Percentiles rank a stretch among this genome's conserved stretches.
Evolutionary conservation across 1,139 yeast genomes (phyloP).

Genomic region (Suhomyces guaymorum): DNA sequence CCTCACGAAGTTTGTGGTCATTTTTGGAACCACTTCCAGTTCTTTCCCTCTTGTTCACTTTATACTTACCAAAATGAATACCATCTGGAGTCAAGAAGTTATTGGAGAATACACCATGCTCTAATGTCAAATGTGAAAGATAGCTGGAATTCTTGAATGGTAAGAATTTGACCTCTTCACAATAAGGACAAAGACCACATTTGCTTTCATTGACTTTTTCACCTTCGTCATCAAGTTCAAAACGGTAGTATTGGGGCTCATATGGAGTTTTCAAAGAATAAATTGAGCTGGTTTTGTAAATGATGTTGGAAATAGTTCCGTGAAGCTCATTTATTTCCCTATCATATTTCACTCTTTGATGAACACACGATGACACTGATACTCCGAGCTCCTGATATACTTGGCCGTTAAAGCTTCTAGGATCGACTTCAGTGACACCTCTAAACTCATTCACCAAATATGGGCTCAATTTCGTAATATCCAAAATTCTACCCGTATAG

Average conservation of each 20-base stretch:
- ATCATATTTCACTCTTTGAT: conserved; percentile 11
- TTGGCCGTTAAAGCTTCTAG: background rate
- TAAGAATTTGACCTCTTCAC: conserved; percentile 30
- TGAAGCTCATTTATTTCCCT: conserved; percentile 12
- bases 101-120: conserved; percentile 38
- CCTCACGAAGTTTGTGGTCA: conserved; percentile 10
- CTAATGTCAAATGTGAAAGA: conserved; percentile 36
- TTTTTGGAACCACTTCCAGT: conserved; percentile 6
- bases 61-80: conserved; percentile 18
- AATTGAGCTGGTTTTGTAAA: conserved; percentile 22
- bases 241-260: conserved; percentile 31
- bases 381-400: background rate
- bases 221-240: conserved; percentile 24
- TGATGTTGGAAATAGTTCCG: conserved; percentile 16
- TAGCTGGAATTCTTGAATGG: conserved; percentile 37
- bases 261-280: conserved; percentile 25
- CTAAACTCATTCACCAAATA: conserved; percentile 8
- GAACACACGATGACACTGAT: conserved; percentile 6
- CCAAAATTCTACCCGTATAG: conserved; percentile 11
- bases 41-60: conserved; percentile 7
- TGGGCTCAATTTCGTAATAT: conserved; percentile 1
- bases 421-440: background rate
- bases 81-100: conserved; percentile 30
- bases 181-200: conserved; percentile 38
- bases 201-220: conserved; percentile 23